Percentiles rank a stretch among this genome's conserved stretches.
phyloP scores from a whole-genome alignment of 2,329 filamentous ascomycete genomes.

The Remersonia thermophila region DNA sequence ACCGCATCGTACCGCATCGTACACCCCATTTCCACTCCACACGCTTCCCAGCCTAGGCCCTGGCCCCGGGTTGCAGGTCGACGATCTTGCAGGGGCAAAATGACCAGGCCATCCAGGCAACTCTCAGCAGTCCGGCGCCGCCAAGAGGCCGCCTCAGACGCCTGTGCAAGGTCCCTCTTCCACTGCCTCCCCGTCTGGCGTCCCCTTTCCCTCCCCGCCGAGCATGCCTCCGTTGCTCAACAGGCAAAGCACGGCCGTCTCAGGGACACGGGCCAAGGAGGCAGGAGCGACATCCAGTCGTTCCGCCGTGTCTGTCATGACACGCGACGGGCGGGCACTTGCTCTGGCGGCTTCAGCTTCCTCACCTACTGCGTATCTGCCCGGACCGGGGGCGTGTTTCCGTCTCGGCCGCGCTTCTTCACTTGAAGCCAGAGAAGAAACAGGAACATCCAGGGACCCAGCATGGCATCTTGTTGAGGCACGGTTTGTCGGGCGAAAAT shows the following conservation, averaged over 20 bases:
- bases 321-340: conserved; percentile 2
- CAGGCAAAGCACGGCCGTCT: conserved; percentile 10
- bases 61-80: conserved; percentile 9
- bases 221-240: conserved; percentile 8
- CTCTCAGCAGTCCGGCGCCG: conserved; percentile 8
- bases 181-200: conserved; percentile 3
- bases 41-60: conserved; percentile 12
- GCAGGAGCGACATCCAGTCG: conserved; percentile 9
- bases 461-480: no score
- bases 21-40: conserved; percentile 3
- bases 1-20: no score
- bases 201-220: neutral
- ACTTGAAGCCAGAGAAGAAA: no score
- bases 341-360: neutral
- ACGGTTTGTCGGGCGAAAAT: no score
- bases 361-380: no score
- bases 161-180: conserved; percentile 11
- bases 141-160: conserved; percentile 8
- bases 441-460: no score
- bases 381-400: neutral
- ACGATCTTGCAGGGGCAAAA: conserved; percentile 11
- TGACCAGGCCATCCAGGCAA: conserved; percentile 12
- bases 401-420: conserved; percentile 14
- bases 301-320: conserved; percentile 3
- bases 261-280: conserved; percentile 11